Evolutionary conservation across 306 rosid species (phyloP).

Genomic region (Cucurbita moschata): DNA sequence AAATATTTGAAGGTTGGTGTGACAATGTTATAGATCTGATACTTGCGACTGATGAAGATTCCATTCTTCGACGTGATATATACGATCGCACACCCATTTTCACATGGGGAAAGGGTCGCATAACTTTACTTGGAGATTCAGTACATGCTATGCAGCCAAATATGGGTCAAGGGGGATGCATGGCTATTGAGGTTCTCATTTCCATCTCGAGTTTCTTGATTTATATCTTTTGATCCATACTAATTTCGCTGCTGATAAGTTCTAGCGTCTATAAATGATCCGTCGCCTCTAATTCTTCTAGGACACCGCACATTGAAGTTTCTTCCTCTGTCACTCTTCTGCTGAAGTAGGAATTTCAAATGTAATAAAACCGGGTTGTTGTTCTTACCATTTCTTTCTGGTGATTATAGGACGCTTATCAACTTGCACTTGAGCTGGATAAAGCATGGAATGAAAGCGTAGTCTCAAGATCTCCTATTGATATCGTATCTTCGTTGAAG

Average conservation of each 20-base stretch:
- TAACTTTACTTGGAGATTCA: constrained; percentile 91
- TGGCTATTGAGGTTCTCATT: constrained; percentile 83
- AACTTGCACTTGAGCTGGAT: constrained; percentile 71
- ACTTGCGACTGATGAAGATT: constrained; percentile 72
- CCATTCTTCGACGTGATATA: constrained; percentile 82
- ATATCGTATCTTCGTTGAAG: constrained; percentile 52
- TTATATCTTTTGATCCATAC: background rate
- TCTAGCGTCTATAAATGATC: background rate
- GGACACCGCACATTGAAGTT: background rate
- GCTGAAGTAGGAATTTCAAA: background rate
- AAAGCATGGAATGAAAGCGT: constrained; percentile 46
- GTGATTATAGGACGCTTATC: constrained; percentile 69
- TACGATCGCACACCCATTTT: constrained; percentile 65
- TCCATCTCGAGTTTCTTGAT: background rate
- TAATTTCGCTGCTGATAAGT: background rate
- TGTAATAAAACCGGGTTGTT: background rate
- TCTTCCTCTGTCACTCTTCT: background rate
- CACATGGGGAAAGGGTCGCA: constrained; percentile 86
- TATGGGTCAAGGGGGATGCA: constrained; percentile 98
- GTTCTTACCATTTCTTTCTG: constrained; percentile 9
- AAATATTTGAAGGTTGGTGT: constrained; percentile 85
- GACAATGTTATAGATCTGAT: constrained; percentile 75
- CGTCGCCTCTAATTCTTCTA: background rate
- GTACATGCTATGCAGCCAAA: constrained; percentile 99
- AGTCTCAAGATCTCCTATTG: constrained; percentile 43